These are phyloP conservation scores for Xylariaceae sp. DNA, from an alignment of 2,329 filamentous ascomycete species.

Conservation along the genomic window DNA sequence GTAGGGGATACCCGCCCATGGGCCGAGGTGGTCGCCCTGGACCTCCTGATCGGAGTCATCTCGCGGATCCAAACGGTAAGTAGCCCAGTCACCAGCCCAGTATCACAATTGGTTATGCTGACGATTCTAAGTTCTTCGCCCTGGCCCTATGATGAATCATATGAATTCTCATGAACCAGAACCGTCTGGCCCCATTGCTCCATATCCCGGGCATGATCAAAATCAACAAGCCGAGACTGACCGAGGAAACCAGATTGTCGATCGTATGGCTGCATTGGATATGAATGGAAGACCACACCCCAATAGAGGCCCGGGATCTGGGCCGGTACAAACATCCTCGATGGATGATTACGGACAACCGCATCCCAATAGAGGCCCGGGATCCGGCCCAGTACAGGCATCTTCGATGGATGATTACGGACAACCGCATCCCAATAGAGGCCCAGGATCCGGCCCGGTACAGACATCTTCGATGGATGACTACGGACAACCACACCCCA, in stretches of 20 bases:
- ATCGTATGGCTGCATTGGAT: slow-evolving; percentile 39
- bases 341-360: slow-evolving; percentile 32
- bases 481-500: slow-evolving; percentile 28
- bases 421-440: slow-evolving; percentile 28
- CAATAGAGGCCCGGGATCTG: slow-evolving; percentile 32
- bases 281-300: slow-evolving; percentile 33
- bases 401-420: slow-evolving; percentile 33
- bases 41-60: slow-evolving; percentile 35
- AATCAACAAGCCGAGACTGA: slow-evolving; percentile 37
- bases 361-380: slow-evolving; percentile 30
- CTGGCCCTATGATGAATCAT: slow-evolving; percentile 24
- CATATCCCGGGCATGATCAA: slow-evolving; percentile 38
- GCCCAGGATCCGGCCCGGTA: slow-evolving; percentile 33
- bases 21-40: slow-evolving; percentile 31
- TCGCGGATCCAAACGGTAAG: slow-evolving; percentile 36
- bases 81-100: neutral
- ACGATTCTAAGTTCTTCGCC: slow-evolving; percentile 22
- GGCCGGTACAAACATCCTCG: slow-evolving; percentile 32
- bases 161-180: slow-evolving; percentile 31
- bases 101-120: slow-evolving; percentile 12
- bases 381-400: slow-evolving; percentile 32
- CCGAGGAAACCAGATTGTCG: slow-evolving; percentile 38
- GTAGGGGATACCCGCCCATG: slow-evolving; percentile 18
- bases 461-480: slow-evolving; percentile 33
- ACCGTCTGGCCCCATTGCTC: slow-evolving; percentile 39